phyloP scores from a whole-genome alignment of 2,329 filamentous ascomycete species.

The Beauveria scarabaeidicola region DNA sequence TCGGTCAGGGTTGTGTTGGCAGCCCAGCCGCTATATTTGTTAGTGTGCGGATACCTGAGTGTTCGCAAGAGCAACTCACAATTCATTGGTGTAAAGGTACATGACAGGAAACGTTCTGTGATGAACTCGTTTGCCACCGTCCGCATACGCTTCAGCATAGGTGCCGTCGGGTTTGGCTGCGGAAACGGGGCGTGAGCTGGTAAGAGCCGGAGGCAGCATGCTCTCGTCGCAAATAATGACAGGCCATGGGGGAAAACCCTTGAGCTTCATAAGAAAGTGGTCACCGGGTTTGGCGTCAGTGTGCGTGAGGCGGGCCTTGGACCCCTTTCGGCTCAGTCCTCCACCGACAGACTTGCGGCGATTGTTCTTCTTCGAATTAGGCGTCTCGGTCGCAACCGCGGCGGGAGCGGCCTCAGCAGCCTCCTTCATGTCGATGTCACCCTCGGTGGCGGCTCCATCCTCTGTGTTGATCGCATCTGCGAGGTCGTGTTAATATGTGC shows the following conservation, averaged over 20 bases:
- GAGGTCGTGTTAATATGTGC: background rate
- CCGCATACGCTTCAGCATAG: slow-evolving; percentile 77
- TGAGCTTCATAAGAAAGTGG: slow-evolving; percentile 86
- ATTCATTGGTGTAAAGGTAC: slow-evolving; percentile 93
- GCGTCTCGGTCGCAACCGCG: slow-evolving; percentile 26
- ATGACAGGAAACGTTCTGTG: slow-evolving; percentile 90
- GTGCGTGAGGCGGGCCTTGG: slow-evolving; percentile 60
- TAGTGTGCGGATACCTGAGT: background rate
- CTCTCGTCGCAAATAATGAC: slow-evolving; percentile 88
- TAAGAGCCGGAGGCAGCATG: slow-evolving; percentile 75
- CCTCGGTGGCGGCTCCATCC: slow-evolving; percentile 25
- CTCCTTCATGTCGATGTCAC: slow-evolving; percentile 49
- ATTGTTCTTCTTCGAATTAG: slow-evolving; percentile 34
- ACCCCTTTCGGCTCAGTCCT: slow-evolving; percentile 75
- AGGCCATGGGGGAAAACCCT: slow-evolving; percentile 92
- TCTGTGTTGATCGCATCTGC: slow-evolving; percentile 16
- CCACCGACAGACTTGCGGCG: slow-evolving; percentile 68
- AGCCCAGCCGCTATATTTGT: slow-evolving; percentile 68
- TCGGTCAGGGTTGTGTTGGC: slow-evolving; percentile 74
- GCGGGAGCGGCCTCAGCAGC: slow-evolving; percentile 21
- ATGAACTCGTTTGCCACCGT: slow-evolving; percentile 75
- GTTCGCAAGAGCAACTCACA: slow-evolving; percentile 54
- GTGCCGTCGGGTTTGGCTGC: slow-evolving; percentile 75
- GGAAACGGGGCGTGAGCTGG: slow-evolving; percentile 74
- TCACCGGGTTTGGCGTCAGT: slow-evolving; percentile 83